Evolutionary conservation across 23 red algal species (phyloP), one percentile per base, ranked within the genome.

Genomic region (Cyanidium caldarium): DNA sequence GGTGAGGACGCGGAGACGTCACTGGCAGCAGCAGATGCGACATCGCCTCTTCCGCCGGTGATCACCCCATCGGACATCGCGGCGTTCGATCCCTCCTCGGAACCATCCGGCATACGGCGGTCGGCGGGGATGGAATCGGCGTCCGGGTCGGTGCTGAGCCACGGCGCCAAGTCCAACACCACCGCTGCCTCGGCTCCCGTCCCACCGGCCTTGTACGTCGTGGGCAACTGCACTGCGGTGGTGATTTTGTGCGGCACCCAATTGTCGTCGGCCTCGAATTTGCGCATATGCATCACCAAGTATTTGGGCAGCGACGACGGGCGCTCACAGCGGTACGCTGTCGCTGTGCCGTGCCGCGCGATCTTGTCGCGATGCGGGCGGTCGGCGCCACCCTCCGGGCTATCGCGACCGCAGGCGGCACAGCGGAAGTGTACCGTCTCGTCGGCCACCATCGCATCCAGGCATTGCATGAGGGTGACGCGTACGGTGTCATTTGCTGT

Each of bases 171-270:
- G 30, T 41, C 66, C 10, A 69, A 23, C 7, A 69, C 38, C 17
- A 69, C 66, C 28, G 68, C 34, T 1, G 68, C 2, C 19, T 46
- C 57, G 29, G 68, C 75, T 39, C 12, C 57, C 0, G 2, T 43
- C 38, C 67, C 68, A 14, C 40, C 57, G 33, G 70, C 45, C 25
- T 45, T n/a, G 0, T 65, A 42, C 46, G 81, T 72, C 7, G 40
- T 39, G 1, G 83, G 83, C 45, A 82, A 66, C 44, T 81, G 72
- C 34, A 98, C 82, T 30, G 67, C 40, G 16, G 80, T 79, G 33
- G 84, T 79, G 30, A 98, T 74, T 58, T 98, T 98, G 65, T 79
- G 73, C 33, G 84, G 80, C 36, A 68, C 84, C 92, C 92, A 98
- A 57, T 89, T 75, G n/a, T 98, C 80, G 31, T 71, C 92, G 28